These are phyloP conservation scores for Cenchrus americanus DNA, from an alignment of 176 grass and related monocot genomes.

Conservation along the genomic window DNA sequence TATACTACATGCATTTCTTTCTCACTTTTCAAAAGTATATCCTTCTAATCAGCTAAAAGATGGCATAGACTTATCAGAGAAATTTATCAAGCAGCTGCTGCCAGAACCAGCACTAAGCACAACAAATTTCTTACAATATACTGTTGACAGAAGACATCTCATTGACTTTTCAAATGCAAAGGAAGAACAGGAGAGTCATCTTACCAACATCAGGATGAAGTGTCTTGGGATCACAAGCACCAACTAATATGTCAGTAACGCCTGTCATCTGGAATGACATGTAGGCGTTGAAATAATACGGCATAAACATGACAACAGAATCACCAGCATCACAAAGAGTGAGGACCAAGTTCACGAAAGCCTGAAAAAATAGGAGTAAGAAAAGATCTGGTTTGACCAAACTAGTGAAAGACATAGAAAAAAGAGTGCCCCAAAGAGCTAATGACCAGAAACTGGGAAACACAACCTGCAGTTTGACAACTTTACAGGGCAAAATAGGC, in stretches of 20 bases:
- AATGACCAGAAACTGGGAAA: neutral
- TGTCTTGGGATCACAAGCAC: slow-evolving; percentile 64
- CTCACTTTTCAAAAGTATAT: neutral
- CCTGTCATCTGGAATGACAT: slow-evolving; percentile 99
- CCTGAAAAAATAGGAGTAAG: slow-evolving; percentile 53
- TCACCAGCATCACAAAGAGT: slow-evolving; percentile 93
- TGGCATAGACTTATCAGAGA: neutral
- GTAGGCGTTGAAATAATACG: slow-evolving; percentile 97
- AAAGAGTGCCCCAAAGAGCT: neutral
- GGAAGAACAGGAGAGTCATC: neutral
- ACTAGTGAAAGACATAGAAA: neutral
- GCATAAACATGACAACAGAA: slow-evolving; percentile 95
- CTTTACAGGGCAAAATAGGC: neutral
- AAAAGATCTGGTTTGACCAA: slow-evolving; percentile 40
- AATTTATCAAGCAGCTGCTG: slow-evolving; percentile 5
- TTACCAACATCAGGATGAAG: slow-evolving; percentile 88
- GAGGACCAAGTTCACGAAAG: slow-evolving; percentile 95
- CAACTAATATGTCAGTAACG: slow-evolving; percentile 86
- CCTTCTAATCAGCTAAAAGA: slow-evolving; percentile 5
- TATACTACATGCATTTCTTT: neutral
- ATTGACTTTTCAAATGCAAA: neutral
- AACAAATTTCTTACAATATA: slow-evolving; percentile 16
- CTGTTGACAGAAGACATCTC: slow-evolving; percentile 3
- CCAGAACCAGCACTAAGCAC: neutral
- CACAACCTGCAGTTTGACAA: neutral